phyloP scores from a whole-genome alignment of 2,329 filamentous ascomycete genomes.

The Daldinia eschscholtzii region DNA sequence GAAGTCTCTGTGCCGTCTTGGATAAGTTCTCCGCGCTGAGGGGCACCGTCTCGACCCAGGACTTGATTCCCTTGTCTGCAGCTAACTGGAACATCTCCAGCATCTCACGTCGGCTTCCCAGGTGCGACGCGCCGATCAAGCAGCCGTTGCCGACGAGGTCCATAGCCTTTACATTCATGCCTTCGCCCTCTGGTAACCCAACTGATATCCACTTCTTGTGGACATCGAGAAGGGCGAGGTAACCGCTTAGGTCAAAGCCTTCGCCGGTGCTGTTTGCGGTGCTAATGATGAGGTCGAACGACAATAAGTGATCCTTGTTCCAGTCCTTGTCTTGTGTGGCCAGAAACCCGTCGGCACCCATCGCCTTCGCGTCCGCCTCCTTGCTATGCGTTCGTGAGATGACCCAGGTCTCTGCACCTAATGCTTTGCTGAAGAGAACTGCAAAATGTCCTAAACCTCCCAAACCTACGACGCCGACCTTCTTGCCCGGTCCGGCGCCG shows the following conservation, averaged over 20 bases:
- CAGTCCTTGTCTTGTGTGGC: slow-evolving; percentile 69
- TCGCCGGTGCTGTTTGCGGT: slow-evolving; percentile 76
- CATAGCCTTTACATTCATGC: slow-evolving; percentile 78
- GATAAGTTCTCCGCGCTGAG: slow-evolving; percentile 79
- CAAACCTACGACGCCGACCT: slow-evolving; percentile 80
- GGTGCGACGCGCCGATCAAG: slow-evolving; percentile 77
- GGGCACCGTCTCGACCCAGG: slow-evolving; percentile 79
- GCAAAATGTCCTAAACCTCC: slow-evolving; percentile 80
- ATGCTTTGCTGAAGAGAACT: slow-evolving; percentile 76
- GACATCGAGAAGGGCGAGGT: slow-evolving; percentile 83
- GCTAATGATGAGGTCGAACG: slow-evolving; percentile 83
- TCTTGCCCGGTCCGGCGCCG: slow-evolving; percentile 81
- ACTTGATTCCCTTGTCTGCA: slow-evolving; percentile 75
- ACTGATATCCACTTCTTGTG: slow-evolving; percentile 85
- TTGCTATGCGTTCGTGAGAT: slow-evolving; percentile 72
- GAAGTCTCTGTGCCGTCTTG: slow-evolving; percentile 75
- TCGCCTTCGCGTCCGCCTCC: slow-evolving; percentile 68
- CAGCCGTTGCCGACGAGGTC: slow-evolving; percentile 81
- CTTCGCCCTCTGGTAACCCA: slow-evolving; percentile 81
- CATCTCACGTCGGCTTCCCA: slow-evolving; percentile 78
- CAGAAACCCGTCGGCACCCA: slow-evolving; percentile 72
- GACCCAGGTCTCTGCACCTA: slow-evolving; percentile 72
- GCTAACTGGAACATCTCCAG: slow-evolving; percentile 79
- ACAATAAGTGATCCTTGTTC: slow-evolving; percentile 69
- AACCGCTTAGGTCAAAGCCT: slow-evolving; percentile 76